Conservation (phyloP, 169 alveolate species). For the Plasmodium cynomolgi region DNA sequence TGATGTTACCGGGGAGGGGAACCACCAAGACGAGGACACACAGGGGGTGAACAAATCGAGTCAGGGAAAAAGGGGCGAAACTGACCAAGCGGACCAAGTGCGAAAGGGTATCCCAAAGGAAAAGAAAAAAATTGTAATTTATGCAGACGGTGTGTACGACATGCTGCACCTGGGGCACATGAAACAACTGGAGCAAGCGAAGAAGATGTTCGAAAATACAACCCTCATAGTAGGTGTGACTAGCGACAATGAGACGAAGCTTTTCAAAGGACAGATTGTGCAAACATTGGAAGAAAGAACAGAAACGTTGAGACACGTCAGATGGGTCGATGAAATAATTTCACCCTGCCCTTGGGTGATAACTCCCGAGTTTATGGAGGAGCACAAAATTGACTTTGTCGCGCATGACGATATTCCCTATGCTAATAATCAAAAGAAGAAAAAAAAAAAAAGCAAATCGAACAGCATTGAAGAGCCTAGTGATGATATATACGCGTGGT, state of each 20-base stretch:
- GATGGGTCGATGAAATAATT: conserved; percentile 97
- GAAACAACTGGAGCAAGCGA: conserved; percentile 95
- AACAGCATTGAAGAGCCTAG: conserved; percentile 76
- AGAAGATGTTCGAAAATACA: conserved; percentile 92
- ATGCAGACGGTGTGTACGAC: conserved; percentile 96
- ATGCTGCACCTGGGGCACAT: conserved; percentile 97
- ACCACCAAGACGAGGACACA: neutral
- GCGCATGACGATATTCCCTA: conserved; percentile 94
- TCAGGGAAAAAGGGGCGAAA: neutral
- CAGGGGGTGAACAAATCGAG: neutral
- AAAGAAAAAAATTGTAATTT: conserved; percentile 72
- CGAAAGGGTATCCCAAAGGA: neutral
- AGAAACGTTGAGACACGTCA: conserved; percentile 94
- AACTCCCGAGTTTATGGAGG: conserved; percentile 89
- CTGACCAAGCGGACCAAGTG: neutral
- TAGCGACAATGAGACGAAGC: conserved; percentile 94
- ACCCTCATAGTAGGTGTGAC: conserved; percentile 96
- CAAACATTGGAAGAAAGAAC: conserved; percentile 94
- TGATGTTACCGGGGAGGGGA: neutral
- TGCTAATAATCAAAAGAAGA: conserved; percentile 81
- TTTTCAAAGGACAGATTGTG: conserved; percentile 93
- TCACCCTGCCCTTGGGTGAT: conserved; percentile 96
- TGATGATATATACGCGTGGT: conserved; percentile 91
- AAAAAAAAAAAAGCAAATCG: conserved; percentile 51
- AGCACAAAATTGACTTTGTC: conserved; percentile 92